Conservation (phyloP, 2,329 filamentous ascomycete species). For the Curvularia sp. region DNA sequence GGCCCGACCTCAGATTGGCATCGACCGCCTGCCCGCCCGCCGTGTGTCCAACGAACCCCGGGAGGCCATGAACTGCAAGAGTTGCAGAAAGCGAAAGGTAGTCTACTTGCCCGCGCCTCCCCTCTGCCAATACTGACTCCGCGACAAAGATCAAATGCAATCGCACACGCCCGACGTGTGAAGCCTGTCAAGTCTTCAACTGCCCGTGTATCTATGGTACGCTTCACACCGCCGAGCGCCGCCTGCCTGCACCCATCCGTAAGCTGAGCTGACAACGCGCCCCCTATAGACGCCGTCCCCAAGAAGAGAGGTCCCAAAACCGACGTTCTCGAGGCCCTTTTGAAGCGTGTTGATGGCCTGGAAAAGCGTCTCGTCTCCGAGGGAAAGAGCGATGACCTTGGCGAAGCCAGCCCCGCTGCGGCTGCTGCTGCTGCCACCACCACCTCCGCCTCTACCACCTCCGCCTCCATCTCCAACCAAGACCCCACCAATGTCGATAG, state of each 20-base stretch:
- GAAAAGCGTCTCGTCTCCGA: conserved; percentile 76
- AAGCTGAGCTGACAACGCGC: conserved; percentile 27
- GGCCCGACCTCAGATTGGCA: conserved; percentile 79
- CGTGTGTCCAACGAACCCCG: conserved; percentile 77
- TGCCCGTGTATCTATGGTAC: conserved; percentile 87
- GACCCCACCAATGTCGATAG: conserved; percentile 34
- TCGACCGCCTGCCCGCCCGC: conserved; percentile 76
- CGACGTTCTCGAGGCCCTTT: conserved; percentile 81
- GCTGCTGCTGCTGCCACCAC: background rate
- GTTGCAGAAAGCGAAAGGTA: conserved; percentile 90
- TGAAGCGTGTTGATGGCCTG: conserved; percentile 85
- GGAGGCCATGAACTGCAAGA: conserved; percentile 96
- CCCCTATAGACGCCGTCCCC: conserved; percentile 75
- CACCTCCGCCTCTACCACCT: conserved; percentile 6
- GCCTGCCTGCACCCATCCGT: conserved; percentile 5
- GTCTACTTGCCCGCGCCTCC: conserved; percentile 5
- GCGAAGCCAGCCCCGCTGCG: conserved; percentile 23
- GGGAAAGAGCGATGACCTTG: conserved; percentile 54
- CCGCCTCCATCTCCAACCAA: conserved; percentile 3
- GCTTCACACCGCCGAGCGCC: conserved; percentile 13
- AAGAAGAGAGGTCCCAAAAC: conserved; percentile 92
- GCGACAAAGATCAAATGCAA: conserved; percentile 86
- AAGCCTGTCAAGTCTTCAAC: conserved; percentile 88
- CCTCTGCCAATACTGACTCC: conserved; percentile 1
- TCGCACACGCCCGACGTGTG: conserved; percentile 80